phyloP scores from a whole-genome alignment of 1,284 basidiomycete species.

The Sparassis latifolia region DNA sequence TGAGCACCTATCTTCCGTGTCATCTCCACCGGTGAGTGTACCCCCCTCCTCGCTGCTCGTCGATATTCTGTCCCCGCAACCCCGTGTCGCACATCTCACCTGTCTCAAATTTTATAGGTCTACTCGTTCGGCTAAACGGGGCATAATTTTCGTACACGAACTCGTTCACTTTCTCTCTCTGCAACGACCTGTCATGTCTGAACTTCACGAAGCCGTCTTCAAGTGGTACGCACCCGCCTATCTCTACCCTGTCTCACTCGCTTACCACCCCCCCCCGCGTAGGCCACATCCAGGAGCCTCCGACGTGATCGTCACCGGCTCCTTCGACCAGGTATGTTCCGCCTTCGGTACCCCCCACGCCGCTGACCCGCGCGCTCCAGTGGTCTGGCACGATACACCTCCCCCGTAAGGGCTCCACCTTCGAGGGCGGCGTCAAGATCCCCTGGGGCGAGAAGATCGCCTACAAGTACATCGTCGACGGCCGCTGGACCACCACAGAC shows the following conservation, averaged over 20 bases:
- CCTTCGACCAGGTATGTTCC: slow-evolving; percentile 65
- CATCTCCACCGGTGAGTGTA: too few relatives aligned
- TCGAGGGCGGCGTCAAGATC: slow-evolving; percentile 46
- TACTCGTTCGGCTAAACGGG: too few relatives aligned
- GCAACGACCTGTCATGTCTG: slow-evolving; percentile 24
- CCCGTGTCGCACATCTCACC: too few relatives aligned
- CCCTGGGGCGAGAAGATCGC: slow-evolving; percentile 59
- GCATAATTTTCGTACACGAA: too few relatives aligned
- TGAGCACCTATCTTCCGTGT: too few relatives aligned
- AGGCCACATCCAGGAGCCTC: slow-evolving; percentile 56
- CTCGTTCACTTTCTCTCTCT: neutral
- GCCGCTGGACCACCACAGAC: slow-evolving; percentile 52
- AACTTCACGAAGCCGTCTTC: slow-evolving; percentile 41
- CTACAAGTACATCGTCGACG: slow-evolving; percentile 81
- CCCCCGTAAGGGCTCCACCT: slow-evolving; percentile 45
- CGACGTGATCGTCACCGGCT: slow-evolving; percentile 65
- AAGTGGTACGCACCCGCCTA: slow-evolving; percentile 33
- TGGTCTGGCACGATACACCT: slow-evolving; percentile 61
- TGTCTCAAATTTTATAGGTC: too few relatives aligned
- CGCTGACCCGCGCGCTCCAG: slow-evolving; percentile 28
- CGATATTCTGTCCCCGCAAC: too few relatives aligned
- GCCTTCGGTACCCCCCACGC: neutral
- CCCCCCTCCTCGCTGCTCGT: too few relatives aligned
- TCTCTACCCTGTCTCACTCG: neutral
- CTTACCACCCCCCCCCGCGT: slow-evolving; percentile 3